These are phyloP conservation scores for Hawksworthiomyces lignivorus DNA, from an alignment of 2,329 filamentous ascomycete species.

Conservation along the genomic window DNA sequence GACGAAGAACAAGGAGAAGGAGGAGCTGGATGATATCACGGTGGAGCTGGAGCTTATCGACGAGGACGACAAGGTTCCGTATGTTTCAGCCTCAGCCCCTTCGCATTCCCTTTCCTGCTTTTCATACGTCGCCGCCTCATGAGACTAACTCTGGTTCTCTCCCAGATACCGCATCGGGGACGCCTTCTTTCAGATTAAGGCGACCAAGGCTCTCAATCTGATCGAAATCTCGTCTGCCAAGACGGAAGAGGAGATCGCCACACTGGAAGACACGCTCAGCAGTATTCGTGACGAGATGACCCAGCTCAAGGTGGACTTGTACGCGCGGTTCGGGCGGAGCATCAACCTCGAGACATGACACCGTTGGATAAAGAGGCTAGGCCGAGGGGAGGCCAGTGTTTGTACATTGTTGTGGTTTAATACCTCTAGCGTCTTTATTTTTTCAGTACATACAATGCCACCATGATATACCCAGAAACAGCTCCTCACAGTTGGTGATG, in stretches of 20 bases:
- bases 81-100: conserved; percentile 27
- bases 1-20: conserved; percentile 91
- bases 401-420: no score
- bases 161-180: conserved; percentile 91
- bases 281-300: conserved; percentile 79
- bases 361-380: neutral
- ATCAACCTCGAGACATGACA: conserved; percentile 88
- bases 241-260: conserved; percentile 69
- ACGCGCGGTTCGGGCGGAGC: conserved; percentile 89
- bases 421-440: no score
- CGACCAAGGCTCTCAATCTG: conserved; percentile 80
- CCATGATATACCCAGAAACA: no score
- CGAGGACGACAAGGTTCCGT: conserved; percentile 90
- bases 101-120: neutral
- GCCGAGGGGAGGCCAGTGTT: no score
- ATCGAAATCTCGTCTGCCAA: conserved; percentile 62
- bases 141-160: neutral
- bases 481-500: no score
- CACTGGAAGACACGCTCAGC: conserved; percentile 68
- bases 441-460: no score
- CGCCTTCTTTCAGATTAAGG: conserved; percentile 80
- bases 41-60: conserved; percentile 66
- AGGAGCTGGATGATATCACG: conserved; percentile 89
- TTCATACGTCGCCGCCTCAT: no score
- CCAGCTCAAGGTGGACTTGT: conserved; percentile 82